Evolutionary conservation across 2,329 filamentous ascomycete genomes (phyloP).

Genomic region (Fusarium mundagurra): DNA sequence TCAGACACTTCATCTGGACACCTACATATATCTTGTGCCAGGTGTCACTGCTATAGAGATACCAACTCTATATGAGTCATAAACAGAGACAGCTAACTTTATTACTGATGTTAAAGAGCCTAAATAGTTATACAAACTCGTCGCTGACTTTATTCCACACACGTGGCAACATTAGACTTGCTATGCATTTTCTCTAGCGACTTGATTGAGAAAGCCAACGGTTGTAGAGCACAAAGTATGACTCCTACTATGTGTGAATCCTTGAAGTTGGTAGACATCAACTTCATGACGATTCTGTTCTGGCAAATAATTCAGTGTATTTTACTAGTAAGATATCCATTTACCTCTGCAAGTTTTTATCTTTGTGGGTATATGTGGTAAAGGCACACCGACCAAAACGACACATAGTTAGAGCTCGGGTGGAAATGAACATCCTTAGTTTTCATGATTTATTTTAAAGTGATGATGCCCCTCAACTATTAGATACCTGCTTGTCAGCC

Average conservation of each 20-base stretch:
- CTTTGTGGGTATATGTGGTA: background rate
- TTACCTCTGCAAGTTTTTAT: background rate
- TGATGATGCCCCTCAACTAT: background rate
- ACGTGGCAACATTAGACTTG: conserved; percentile 15
- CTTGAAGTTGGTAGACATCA: background rate
- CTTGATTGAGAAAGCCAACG: background rate
- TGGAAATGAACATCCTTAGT: background rate
- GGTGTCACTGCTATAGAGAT: background rate
- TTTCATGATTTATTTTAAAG: background rate
- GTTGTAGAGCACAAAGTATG: background rate
- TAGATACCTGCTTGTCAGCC: background rate
- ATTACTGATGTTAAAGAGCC: background rate
- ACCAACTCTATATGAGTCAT: background rate
- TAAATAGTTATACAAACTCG: background rate
- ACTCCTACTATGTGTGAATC: background rate
- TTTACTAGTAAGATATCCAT: background rate
- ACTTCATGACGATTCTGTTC: background rate
- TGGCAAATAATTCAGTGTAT: background rate
- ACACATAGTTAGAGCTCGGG: background rate
- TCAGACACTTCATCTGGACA: background rate
- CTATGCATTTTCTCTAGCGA: background rate
- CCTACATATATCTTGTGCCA: background rate
- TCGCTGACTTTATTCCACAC: background rate
- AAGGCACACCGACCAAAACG: background rate
- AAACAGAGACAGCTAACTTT: background rate